Base-by-base conservation (phyloP, 441 rosid genomes). In the Eruca vesicaria region DNA sequence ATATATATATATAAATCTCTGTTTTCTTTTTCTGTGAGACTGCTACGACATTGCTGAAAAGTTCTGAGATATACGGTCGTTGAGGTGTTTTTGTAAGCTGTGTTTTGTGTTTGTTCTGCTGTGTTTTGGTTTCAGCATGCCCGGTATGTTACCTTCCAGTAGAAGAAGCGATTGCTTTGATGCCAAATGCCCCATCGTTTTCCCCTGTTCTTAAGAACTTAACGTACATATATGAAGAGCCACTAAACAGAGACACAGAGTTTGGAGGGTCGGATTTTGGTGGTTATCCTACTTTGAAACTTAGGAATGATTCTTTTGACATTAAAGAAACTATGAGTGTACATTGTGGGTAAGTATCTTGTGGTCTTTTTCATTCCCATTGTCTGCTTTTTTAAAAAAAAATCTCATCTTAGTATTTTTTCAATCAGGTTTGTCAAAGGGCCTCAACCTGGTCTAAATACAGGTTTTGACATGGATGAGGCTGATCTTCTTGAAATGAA, bases 211-310 rank as follows among this genome's bases (percentile, higher is more conserved):
- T 91, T 60, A 86, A 88, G 76, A 80, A 81, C 69, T 82, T 94
- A 79, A 83, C 93, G 1, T 94, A 88, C 69, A 80, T 91, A 60
- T 71, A 82, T 38, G 96, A 90, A 80, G 88, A 88, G 58, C 82
- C 84, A 12, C 43, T 81, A 58, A 86, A 77, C 69, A 83, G 78
- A 67, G 75, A 82, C 28, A 80, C 82, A 23, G 93, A 86, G 77
- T 92, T 90, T 68, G 97, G 98, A 75, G 97, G 98, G 45, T 91
- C 97, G 0, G 92, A 89, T 21, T 93, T 93, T 78, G 96, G 98
- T 60, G 98, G 98, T 48, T 91, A 85, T 79, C 93, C 97, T 58
- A 86, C 96, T 76, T 67, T 92, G 77, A 83, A 81, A 73, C 88
- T 87, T 62, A 84, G 98, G 81, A 86, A 69, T 62, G 89, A 86